phyloP scores from a whole-genome alignment of 1,139 yeast species.

The Yarrowia galli region DNA sequence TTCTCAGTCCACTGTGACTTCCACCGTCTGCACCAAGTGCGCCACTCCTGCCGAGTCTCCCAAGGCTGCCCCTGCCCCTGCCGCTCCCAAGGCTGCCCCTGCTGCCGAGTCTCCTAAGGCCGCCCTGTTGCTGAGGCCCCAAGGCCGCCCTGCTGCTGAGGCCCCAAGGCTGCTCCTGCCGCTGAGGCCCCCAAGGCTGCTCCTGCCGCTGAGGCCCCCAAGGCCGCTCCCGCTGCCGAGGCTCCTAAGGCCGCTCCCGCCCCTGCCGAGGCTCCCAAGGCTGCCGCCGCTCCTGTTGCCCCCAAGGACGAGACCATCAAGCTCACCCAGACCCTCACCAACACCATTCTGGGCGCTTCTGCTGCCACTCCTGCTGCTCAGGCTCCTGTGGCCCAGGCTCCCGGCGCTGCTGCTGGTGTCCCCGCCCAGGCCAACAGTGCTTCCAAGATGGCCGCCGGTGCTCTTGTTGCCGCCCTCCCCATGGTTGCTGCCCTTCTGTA shows the following conservation, averaged over 20 bases:
- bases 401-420: background rate
- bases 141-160: background rate
- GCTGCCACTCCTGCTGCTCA: conserved; percentile 2
- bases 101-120: background rate
- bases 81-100: background rate
- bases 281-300: conserved; percentile 1
- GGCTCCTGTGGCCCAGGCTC: background rate
- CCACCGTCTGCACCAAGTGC: conserved; percentile 19
- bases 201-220: background rate
- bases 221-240: background rate
- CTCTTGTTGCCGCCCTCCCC: background rate
- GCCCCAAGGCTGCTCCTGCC: background rate
- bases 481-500: conserved; percentile 5
- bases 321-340: conserved; percentile 9
- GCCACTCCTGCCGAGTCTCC: background rate
- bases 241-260: conserved; percentile 3
- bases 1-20: conserved; percentile 9
- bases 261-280: background rate
- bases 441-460: background rate
- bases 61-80: conserved; percentile 5
- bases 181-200: conserved; percentile 1
- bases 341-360: background rate
- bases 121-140: background rate
- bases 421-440: conserved; percentile 22
- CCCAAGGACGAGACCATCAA: conserved; percentile 19